phyloP scores from a whole-genome alignment of 1,284 basidiomycete species.

The Ganoderma meredithae region DNA sequence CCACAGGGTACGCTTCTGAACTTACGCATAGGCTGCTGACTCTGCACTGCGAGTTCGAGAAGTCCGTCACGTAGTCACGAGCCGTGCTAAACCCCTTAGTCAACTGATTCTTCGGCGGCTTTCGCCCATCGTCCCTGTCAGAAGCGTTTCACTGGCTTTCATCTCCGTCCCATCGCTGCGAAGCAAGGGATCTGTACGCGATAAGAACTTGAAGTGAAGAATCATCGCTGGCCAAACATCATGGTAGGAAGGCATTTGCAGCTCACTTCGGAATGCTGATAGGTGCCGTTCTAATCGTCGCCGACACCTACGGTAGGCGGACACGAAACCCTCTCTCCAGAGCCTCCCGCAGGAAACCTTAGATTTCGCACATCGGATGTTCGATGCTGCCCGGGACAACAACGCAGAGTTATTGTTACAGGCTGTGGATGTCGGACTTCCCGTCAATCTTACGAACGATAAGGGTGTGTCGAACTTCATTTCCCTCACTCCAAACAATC shows the following conservation, averaged over 20 bases:
- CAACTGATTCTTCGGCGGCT: conserved; percentile 8
- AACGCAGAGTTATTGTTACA: conserved; percentile 57
- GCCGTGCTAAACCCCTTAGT: background rate
- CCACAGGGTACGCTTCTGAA: background rate
- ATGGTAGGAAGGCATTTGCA: conserved; percentile 1
- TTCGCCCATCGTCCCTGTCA: background rate
- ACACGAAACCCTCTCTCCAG: conserved; percentile 18
- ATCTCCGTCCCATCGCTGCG: conserved; percentile 1
- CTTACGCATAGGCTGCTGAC: background rate
- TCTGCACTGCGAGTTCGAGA: conserved; percentile 5
- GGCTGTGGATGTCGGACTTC: conserved; percentile 78
- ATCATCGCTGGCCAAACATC: background rate
- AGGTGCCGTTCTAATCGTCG: background rate
- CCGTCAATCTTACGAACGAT: conserved; percentile 80
- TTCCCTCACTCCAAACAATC: background rate
- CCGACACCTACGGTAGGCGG: conserved; percentile 11
- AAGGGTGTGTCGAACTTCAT: conserved; percentile 54
- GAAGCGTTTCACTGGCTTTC: conserved; percentile 1
- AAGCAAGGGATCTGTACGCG: background rate
- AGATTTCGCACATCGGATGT: conserved; percentile 78
- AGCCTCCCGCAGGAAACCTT: conserved; percentile 55
- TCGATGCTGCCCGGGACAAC: conserved; percentile 77
- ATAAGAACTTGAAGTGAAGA: background rate
- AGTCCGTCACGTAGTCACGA: conserved; percentile 1
- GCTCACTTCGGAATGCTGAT: background rate